These are phyloP conservation scores for Talaromyces stipitatus DNA, from an alignment of 495 filamentous ascomycete genomes.

Conservation along the genomic window DNA sequence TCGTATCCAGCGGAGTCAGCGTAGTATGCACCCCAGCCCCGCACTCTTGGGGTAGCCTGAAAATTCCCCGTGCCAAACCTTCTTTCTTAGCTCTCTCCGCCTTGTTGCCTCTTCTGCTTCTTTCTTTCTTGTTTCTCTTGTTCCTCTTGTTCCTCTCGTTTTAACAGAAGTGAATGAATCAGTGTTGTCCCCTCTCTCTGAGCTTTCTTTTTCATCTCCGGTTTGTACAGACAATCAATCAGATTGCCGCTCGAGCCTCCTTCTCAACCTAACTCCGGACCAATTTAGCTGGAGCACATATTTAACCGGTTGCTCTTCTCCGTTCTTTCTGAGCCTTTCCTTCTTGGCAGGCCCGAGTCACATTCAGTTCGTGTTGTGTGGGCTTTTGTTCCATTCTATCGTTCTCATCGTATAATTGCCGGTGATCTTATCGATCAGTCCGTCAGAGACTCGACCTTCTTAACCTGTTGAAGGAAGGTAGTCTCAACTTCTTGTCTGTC, in stretches of 20 bases:
- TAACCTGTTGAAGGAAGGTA: background rate
- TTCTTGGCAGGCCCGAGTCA: background rate
- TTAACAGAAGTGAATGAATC: background rate
- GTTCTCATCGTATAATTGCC: too few species aligned
- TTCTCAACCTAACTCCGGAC: background rate
- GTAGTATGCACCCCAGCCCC: background rate
- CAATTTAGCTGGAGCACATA: background rate
- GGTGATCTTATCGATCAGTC: too few species aligned
- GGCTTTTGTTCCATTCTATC: background rate
- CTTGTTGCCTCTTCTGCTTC: background rate
- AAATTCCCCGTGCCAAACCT: background rate
- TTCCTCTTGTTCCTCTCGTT: background rate
- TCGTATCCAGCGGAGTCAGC: background rate
- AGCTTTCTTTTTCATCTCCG: background rate
- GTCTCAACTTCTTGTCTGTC: background rate
- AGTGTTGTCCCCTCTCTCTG: background rate
- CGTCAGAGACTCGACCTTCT: background rate
- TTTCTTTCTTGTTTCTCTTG: background rate
- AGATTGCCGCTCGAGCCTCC: background rate
- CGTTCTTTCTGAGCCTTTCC: background rate
- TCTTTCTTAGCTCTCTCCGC: background rate
- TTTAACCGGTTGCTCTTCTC: background rate
- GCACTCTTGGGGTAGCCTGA: background rate
- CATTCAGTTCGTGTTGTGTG: too few species aligned
- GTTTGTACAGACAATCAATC: too few species aligned